Evolutionary conservation across 495 filamentous ascomycete genomes (phyloP), one percentile per base, ranked within the genome.

Genomic region (Hypomontagnella submonticulosa): DNA sequence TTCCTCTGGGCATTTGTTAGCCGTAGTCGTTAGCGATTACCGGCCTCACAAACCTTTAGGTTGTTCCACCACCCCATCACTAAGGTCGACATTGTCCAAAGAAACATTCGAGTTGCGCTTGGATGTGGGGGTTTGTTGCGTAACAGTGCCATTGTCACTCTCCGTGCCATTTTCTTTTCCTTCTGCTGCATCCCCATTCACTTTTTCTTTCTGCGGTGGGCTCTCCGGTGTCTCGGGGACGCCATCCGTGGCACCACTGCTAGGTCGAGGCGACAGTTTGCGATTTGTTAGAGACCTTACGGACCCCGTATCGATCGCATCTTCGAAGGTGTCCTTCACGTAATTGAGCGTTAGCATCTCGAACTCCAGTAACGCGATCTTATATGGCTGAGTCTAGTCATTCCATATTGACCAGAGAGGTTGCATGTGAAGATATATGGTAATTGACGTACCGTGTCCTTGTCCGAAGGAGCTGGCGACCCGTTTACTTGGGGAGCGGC

Each of bases 281-380:
- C 76, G 73, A 69, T 76, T 80, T 71, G 80, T 83, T 61, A 83
- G 68, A 7, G 81, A 81, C 40, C 81, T 75, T 19, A 80, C 69
- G 38, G 79, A 81, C 48, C 75, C 73, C 12, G 76, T 81, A 76
- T 92, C 90, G 66, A 85, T 79, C 57, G 89, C 89, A 78, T 94
- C 90, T 72, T 92, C 89, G 57, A 92, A 93, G 16, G 87, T 86
- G 59, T 93, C 90, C 90, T 92, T 75, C 44, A 65, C 34, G 57
- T 6, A 34, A 54, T 42, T 47, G 40, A 13, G 40, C 37, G 54
- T 66, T 61, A 70, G 68, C 51, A 43, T 61, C 3, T 30, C 9
- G 10, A 59, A 38, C 11, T 46, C 12, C 38, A 23, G 40, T 54
- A 36, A 40, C n/a, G 32, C 15, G 43, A 20, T 50, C 32, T 12